phyloP scores from a whole-genome alignment of 768 basidiomycete genomes.

The Suillus luteus region DNA sequence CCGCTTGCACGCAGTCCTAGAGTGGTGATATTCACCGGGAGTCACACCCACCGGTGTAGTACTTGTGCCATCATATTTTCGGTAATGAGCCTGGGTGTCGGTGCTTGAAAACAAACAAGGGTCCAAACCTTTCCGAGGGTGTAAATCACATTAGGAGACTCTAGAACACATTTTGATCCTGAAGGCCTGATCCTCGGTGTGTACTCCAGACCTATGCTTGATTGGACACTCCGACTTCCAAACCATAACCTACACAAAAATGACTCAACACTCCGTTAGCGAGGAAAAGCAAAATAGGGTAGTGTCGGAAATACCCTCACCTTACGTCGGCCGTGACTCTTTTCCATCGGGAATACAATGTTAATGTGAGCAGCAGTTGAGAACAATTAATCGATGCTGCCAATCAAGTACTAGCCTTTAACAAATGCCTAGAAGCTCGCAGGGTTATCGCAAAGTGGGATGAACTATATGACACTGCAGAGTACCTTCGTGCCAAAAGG shows the following conservation, averaged over 20 bases:
- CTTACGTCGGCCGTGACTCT: not conserved
- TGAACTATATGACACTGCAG: not conserved
- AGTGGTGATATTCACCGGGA: not conserved
- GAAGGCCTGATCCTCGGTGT: not conserved
- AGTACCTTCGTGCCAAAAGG: not conserved
- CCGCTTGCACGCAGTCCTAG: not conserved
- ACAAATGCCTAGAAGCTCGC: not conserved
- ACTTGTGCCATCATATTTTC: not conserved
- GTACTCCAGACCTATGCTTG: not conserved
- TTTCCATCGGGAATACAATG: not conserved
- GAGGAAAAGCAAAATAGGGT: not conserved
- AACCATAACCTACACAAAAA: not conserved
- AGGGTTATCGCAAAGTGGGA: not conserved
- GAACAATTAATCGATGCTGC: not conserved
- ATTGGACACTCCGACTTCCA: not conserved
- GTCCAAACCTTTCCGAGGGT: not conserved
- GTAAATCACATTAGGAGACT: not conserved
- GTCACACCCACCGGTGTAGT: not conserved
- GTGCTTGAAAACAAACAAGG: not conserved
- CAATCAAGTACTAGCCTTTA: not conserved
- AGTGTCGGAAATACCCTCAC: not conserved
- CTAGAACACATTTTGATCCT: not conserved
- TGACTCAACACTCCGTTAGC: not conserved
- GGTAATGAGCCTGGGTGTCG: not conserved
- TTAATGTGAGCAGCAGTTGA: not conserved